Evolutionary conservation across 768 basidiomycete species (phyloP).

Genomic region (Asterophora lycoperdoides): DNA sequence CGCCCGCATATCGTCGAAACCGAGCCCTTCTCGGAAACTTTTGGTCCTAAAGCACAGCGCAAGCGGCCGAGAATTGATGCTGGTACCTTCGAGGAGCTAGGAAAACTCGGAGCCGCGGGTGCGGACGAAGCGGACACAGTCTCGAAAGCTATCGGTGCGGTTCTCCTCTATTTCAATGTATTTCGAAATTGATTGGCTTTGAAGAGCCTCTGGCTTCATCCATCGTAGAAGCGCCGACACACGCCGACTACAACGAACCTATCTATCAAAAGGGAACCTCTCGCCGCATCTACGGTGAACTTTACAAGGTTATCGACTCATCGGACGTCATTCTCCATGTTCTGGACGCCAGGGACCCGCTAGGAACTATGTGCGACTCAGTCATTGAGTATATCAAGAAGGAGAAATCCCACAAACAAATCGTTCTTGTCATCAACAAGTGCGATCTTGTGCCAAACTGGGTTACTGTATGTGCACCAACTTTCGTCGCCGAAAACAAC

Average conservation of each 20-base stretch:
- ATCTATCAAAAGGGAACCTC: constrained; percentile 96
- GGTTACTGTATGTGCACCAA: constrained; percentile 76
- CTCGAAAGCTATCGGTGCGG: constrained; percentile 43
- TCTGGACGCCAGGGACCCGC: constrained; percentile 90
- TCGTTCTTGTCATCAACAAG: constrained; percentile 96
- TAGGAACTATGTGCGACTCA: constrained; percentile 93
- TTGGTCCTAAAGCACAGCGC: constrained; percentile 93
- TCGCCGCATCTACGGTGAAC: constrained; percentile 91
- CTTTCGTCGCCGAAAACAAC: constrained; percentile 3
- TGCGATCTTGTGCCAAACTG: constrained; percentile 98
- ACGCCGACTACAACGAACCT: constrained; percentile 81
- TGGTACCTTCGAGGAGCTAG: constrained; percentile 90
- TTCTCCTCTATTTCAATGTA: background rate
- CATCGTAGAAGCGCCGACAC: constrained; percentile 51
- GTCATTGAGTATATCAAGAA: constrained; percentile 91
- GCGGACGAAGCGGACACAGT: constrained; percentile 49
- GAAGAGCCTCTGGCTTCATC: constrained; percentile 48
- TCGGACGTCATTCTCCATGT: constrained; percentile 96
- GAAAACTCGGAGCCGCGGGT: constrained; percentile 55
- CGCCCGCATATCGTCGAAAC: constrained; percentile 93
- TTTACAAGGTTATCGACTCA: constrained; percentile 99
- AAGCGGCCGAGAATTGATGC: constrained; percentile 84
- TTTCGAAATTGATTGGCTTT: background rate
- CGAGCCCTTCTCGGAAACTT: constrained; percentile 91
- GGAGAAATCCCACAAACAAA: constrained; percentile 96